These are phyloP conservation scores for Aureobasidium subglaciale DNA, from an alignment of 2,329 filamentous ascomycete genomes.

Conservation along the genomic window DNA sequence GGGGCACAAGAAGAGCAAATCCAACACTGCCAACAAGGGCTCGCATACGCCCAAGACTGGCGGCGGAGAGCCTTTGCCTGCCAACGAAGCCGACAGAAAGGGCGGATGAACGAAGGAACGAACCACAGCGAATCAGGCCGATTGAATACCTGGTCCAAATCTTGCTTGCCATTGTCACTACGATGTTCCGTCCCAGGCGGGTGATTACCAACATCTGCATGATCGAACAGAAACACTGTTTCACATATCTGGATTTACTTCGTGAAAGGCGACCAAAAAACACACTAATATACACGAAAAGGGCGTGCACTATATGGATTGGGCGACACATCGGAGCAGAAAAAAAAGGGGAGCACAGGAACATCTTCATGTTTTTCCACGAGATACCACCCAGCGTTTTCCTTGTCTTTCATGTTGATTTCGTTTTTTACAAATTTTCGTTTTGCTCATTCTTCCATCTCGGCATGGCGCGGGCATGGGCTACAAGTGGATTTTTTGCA, in stretches of 20 bases:
- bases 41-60: slow-evolving; percentile 15
- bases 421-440: slow-evolving; percentile 3
- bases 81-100: slow-evolving; percentile 39
- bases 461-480: slow-evolving; percentile 2
- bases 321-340: neutral
- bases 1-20: slow-evolving; percentile 31
- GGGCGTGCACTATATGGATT: slow-evolving; percentile 3
- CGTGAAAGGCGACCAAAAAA: slow-evolving; percentile 10
- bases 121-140: neutral
- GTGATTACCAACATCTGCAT: neutral
- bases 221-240: slow-evolving; percentile 3
- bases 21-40: slow-evolving; percentile 18
- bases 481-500: neutral
- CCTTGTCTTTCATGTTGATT: slow-evolving; percentile 8
- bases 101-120: slow-evolving; percentile 27
- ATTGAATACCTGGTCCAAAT: neutral
- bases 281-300: slow-evolving; percentile 9
- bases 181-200: neutral
- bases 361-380: slow-evolving; percentile 13
- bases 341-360: slow-evolving; percentile 1
- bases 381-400: slow-evolving; percentile 12
- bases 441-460: slow-evolving; percentile 3
- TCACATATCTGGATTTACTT: slow-evolving; percentile 12
- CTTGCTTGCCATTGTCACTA: neutral
- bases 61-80: slow-evolving; percentile 36